A percentile compares a stretch with the other conserved stretches of the same genome.
Conservation (phyloP, 2,329 filamentous ascomycete genomes). For the Thyridium curvatum region DNA sequence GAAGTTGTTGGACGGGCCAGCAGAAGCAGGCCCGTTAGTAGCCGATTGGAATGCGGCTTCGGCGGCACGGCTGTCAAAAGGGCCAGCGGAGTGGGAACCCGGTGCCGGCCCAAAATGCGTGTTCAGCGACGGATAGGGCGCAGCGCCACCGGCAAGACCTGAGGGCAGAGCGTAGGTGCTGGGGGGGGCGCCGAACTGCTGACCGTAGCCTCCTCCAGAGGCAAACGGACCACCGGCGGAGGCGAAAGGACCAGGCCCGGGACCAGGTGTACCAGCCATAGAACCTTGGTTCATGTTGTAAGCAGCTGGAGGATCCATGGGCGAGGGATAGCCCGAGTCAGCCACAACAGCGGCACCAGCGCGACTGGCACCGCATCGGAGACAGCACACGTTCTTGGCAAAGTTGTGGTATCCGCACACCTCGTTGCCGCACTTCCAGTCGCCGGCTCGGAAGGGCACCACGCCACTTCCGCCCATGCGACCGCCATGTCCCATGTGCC, state of each 20-base stretch:
- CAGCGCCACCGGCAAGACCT: slow-evolving; percentile 71
- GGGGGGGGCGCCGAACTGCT: slow-evolving; percentile 81
- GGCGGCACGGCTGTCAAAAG: slow-evolving; percentile 87
- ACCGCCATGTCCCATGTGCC: slow-evolving; percentile 39
- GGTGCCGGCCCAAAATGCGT: slow-evolving; percentile 73
- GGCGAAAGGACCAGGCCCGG: slow-evolving; percentile 58
- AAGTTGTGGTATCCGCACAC: slow-evolving; percentile 99
- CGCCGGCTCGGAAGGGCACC: slow-evolving; percentile 94
- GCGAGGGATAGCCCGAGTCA: slow-evolving; percentile 84
- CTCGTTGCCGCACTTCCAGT: slow-evolving; percentile 98
- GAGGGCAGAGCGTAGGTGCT: slow-evolving; percentile 88
- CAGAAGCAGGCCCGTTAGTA: slow-evolving; percentile 72
- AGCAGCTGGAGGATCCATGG: slow-evolving; percentile 78
- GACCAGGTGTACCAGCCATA: slow-evolving; percentile 79
- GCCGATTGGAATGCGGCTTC: slow-evolving; percentile 92
- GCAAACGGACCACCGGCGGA: slow-evolving; percentile 64
- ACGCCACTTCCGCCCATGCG: slow-evolving; percentile 78
- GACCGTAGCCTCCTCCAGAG: slow-evolving; percentile 57
- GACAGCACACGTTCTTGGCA: slow-evolving; percentile 96
- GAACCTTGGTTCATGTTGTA: slow-evolving; percentile 82
- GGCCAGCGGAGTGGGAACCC: slow-evolving; percentile 74
- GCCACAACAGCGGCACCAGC: slow-evolving; percentile 91
- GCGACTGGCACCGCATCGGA: slow-evolving; percentile 91
- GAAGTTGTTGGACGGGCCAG: slow-evolving; percentile 69
- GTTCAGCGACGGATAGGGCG: slow-evolving; percentile 76